A percentile compares a stretch with the other conserved stretches of the same genome.
Evolutionary conservation across 495 filamentous ascomycete genomes (phyloP).

Genomic region (Durotheca rogersii): DNA sequence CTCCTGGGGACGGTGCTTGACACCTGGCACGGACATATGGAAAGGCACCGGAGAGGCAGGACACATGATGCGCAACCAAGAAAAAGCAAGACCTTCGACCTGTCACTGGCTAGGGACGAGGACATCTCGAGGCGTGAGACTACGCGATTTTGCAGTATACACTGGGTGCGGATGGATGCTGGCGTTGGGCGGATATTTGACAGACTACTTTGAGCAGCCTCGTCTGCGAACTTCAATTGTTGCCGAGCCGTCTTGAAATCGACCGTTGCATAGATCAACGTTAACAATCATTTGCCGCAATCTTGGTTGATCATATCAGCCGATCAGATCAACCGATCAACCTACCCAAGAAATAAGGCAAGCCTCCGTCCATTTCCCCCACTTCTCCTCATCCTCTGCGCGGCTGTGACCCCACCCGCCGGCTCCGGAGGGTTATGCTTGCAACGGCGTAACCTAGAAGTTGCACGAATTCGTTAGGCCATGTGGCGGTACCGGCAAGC

Average conservation of each 20-base stretch:
- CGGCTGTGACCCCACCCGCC: no score
- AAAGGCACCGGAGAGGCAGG: constrained; percentile 12
- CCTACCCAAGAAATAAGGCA: neutral
- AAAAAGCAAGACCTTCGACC: constrained; percentile 11
- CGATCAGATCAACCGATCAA: no score
- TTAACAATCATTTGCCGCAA: neutral
- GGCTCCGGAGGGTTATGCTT: no score
- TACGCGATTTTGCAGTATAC: constrained; percentile 29
- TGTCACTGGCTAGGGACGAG: neutral
- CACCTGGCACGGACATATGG: constrained; percentile 21
- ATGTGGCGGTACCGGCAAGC: neutral
- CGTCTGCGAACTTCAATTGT: neutral
- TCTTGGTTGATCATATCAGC: neutral
- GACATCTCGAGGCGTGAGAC: neutral
- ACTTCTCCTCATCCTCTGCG: neutral
- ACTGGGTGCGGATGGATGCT: constrained; percentile 20
- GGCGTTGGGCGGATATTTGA: constrained; percentile 26
- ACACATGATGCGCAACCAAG: constrained; percentile 11
- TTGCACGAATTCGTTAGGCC: no score
- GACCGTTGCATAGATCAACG: neutral
- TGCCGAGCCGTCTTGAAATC: neutral
- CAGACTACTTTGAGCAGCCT: constrained; percentile 4
- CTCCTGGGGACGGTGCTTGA: constrained; percentile 10
- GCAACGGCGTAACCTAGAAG: no score
- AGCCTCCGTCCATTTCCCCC: neutral